A percentile compares a stretch with the other conserved stretches of the same genome.
Evolutionary conservation across 163 green algal genomes (phyloP).

Genomic region (Scenedesmus sp.): DNA sequence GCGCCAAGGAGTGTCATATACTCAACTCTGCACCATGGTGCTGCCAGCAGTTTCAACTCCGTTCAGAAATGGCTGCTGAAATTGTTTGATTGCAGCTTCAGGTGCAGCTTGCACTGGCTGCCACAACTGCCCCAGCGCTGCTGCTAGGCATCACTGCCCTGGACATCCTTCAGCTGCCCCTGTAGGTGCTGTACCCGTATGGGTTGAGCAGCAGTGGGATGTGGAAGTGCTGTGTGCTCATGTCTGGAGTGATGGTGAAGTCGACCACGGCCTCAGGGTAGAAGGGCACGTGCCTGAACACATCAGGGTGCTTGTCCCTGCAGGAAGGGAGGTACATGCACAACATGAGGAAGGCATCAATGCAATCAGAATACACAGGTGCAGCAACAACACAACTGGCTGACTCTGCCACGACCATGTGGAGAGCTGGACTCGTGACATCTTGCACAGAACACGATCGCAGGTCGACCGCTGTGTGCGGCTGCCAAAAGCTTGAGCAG

Average conservation of each 20-base stretch:
- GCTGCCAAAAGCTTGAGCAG: no score
- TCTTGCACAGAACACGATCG: no score
- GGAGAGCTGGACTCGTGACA: no score
- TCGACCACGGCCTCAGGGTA: constrained; percentile 88
- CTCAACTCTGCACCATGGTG: no score
- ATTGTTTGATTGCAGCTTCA: no score
- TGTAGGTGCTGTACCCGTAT: constrained; percentile 95
- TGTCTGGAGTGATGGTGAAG: constrained; percentile 82
- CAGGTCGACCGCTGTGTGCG: no score
- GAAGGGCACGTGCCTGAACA: constrained; percentile 82
- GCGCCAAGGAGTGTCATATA: no score
- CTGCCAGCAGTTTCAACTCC: no score
- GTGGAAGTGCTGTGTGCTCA: constrained; percentile 92
- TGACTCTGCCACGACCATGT: no score
- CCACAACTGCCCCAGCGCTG: not conserved
- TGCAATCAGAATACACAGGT: not conserved
- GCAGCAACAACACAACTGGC: no score
- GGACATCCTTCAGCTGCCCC: constrained; percentile 85
- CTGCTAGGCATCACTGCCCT: not conserved
- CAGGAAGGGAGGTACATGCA: not conserved
- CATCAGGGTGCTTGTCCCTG: constrained; percentile 67
- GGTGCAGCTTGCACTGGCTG: not conserved
- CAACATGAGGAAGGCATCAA: not conserved
- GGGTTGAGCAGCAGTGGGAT: constrained; percentile 94
- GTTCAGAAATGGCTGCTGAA: no score